A percentile compares a stretch with the other conserved stretches of the same genome.
Conservation (phyloP, 495 filamentous ascomycete genomes). For the Echria macrotheca region DNA sequence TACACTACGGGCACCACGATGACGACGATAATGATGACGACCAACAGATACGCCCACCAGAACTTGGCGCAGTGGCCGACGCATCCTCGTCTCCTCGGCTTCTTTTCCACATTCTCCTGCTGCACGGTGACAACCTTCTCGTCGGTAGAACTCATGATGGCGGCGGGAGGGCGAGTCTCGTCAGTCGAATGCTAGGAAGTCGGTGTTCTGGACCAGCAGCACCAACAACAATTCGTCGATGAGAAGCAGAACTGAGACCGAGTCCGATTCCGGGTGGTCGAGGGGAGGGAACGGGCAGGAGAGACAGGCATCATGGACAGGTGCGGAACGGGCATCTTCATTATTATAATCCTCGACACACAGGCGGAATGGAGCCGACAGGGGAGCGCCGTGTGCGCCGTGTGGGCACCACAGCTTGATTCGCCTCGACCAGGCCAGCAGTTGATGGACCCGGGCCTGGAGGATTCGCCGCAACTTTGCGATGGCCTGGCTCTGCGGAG, state of each 20-base stretch:
- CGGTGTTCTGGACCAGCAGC: constrained; percentile 14
- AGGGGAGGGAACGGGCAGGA: neutral
- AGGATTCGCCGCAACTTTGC: neutral
- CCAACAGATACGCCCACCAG: constrained; percentile 69
- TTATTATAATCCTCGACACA: neutral
- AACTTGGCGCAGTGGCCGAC: constrained; percentile 46
- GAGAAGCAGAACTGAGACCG: neutral
- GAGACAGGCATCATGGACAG: neutral
- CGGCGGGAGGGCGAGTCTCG: neutral
- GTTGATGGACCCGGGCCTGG: too few species aligned
- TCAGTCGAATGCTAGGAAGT: neutral
- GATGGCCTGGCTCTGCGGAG: neutral
- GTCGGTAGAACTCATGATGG: constrained; percentile 22
- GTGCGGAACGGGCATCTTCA: neutral
- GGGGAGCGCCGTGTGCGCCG: neutral
- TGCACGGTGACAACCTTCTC: constrained; percentile 22
- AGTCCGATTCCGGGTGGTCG: neutral
- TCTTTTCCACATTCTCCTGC: constrained; percentile 19
- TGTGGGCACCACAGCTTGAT: neutral
- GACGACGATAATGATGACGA: constrained; percentile 51
- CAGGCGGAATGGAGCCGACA: too few species aligned
- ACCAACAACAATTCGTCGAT: neutral
- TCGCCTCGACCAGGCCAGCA: neutral
- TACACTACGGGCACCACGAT: constrained; percentile 63
- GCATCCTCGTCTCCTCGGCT: constrained; percentile 24